Base-by-base conservation (phyloP, 306 rosid genomes). In the Vicia villosa region DNA sequence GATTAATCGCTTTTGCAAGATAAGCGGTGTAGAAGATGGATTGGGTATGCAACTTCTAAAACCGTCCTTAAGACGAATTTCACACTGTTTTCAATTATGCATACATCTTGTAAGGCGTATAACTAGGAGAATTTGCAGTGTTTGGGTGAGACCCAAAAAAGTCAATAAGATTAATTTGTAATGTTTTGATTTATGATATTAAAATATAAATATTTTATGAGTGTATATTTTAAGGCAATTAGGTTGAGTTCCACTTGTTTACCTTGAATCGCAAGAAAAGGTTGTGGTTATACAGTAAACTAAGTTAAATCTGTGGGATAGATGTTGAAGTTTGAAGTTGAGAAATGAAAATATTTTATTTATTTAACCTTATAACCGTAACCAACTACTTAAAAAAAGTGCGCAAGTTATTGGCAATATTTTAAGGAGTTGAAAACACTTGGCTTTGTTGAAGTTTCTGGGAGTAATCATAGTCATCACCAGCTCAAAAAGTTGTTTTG, bases 61-160 rank as follows among this genome's bases (percentile, higher is more conserved):
- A 73, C 85, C 87, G 87, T 77, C 87, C 73, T 66, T 80, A 59
- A 42, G 74, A 58, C 71, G 38, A 21, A 63, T 28, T 13, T 61
- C 71, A 69, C 74, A 69, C 58, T 69, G 61, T 69, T 67, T 50
- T 19, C 62, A 52, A 55, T 56, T 17, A 15, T 38, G 69, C 86
- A 56, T 21, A 73, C 83, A 55, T 28, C 69, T 57, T 70, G 74
- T 21, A 50, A 75, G 83, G 77, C 87, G 84, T 66, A 51, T 41
- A 74, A 63, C 45, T 12, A 63, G 90, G 84, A 79, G 57, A 74
- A 49, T 49, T 45, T 41, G 36, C 13, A 69, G 46, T 63, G 65
- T 30, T 51, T 66, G 73, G 50, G 37, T 74, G 51, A 24, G 73
- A 68, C 74, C 21, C 47, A 14, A 20, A 81, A 62, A 61, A 61